Evolutionary conservation across 2,329 filamentous ascomycete species (phyloP), one percentile per base, ranked within the genome.

Genomic region (Aspergillus tubingensis): DNA sequence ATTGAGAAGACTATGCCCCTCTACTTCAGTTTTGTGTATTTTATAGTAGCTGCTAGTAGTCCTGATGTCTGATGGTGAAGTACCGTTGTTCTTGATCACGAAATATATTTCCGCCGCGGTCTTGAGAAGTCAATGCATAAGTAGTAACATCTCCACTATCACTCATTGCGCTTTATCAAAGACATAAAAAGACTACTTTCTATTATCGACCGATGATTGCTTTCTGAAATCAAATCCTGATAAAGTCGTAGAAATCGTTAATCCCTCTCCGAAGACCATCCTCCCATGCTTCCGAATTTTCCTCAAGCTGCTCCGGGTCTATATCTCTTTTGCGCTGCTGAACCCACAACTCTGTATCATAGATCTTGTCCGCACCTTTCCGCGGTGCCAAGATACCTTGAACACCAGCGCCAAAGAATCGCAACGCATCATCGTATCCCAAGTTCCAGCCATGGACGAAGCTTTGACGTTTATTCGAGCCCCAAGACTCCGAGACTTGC

Each of bases 301-400:
- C 73, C 8, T 80, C 80, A 39, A 74, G 74, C 63, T 82, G 78
- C 2, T 81, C 47, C 3, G 25, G 47, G 15, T 30, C 81, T 59
- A 77, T 80, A 63, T 86, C 83, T 32, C 77, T 66, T 43, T 87
- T 71, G 36, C 85, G 78, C 72, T 85, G 86, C 68, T 82, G 72
- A 13, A 82, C 71, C 85, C 85, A 87, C n/a, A 86, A 64, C 60
- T 87, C 84, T 43, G 85, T 62, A 69, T 80, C 82, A 7, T 85
- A 85, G 71, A 87, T 84, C 67, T 76, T 82, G 68, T 86, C 84
- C 6, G 63, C 70, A 36, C 67, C 67, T 17, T 58, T 55, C 1
- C 77, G 79, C 4, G 39, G 48, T 47, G 70, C 68, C 17, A 79
- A 58, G 2, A 68, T 65, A 1, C 71, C 68, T 48, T 76, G 68